phyloP scores from a whole-genome alignment of 169 alveolate species.

The Blepharisma undulans region DNA sequence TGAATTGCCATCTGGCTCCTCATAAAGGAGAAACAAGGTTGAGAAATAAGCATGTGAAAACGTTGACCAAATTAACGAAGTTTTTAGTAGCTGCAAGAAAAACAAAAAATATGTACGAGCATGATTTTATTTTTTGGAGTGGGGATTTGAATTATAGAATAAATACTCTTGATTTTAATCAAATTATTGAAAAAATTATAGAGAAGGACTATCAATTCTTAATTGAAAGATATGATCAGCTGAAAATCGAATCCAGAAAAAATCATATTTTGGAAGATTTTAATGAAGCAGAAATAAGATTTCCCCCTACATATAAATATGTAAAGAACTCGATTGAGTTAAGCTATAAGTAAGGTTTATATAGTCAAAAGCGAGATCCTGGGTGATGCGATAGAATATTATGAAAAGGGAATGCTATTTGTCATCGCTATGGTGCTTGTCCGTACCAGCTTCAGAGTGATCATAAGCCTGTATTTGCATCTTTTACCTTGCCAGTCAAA shows the following conservation, averaged over 20 bases:
- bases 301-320: conserved; percentile 33
- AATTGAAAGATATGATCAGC: neutral
- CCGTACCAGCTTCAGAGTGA: neutral
- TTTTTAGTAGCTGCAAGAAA: neutral
- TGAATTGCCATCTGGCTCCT: conserved; percentile 21
- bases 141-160: conserved; percentile 35
- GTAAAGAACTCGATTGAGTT: neutral
- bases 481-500: neutral
- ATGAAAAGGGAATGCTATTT: neutral
- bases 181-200: neutral
- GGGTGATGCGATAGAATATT: conserved; percentile 38
- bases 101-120: conserved; percentile 4
- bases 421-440: neutral
- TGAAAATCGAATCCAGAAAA: neutral
- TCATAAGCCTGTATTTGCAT: conserved; percentile 34
- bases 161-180: neutral
- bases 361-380: conserved; percentile 12
- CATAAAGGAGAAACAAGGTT: neutral
- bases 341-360: neutral
- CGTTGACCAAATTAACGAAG: neutral
- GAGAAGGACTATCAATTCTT: neutral
- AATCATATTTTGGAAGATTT: neutral
- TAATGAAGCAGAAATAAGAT: conserved; percentile 9
- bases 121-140: conserved; percentile 5
- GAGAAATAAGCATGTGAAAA: neutral